Conservation (phyloP, 257 asterid genomes). For the Schizonepeta tenuifolia region DNA sequence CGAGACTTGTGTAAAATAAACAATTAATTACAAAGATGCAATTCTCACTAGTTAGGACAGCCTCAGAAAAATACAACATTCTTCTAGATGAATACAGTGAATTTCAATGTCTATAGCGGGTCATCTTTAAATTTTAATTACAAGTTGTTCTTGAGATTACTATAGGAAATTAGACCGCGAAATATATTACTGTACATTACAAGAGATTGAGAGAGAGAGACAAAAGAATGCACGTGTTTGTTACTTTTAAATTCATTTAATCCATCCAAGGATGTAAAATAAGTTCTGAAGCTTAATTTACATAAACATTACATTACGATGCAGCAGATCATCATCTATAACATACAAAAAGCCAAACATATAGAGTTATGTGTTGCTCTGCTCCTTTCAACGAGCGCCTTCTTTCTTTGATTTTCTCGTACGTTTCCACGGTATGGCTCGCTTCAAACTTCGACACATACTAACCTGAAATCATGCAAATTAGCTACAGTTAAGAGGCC, state of each 20-base stretch:
- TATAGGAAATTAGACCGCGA: neutral
- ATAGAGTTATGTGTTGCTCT: neutral
- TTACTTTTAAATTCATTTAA: neutral
- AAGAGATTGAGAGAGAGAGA: too few relatives aligned
- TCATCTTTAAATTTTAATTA: too few relatives aligned
- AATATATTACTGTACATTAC: too few relatives aligned
- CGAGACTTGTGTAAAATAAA: neutral
- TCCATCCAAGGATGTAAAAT: neutral
- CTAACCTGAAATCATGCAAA: slow-evolving; percentile 28
- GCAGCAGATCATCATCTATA: neutral
- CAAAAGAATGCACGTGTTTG: neutral
- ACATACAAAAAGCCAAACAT: neutral
- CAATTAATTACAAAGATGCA: too few relatives aligned
- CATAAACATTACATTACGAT: neutral
- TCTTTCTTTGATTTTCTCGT: slow-evolving; percentile 31
- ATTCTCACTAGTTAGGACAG: too few relatives aligned
- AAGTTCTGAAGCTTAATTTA: neutral
- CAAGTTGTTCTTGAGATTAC: too few relatives aligned
- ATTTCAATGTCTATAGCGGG: too few relatives aligned
- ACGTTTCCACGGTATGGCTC: slow-evolving; percentile 41
- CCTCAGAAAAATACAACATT: too few relatives aligned
- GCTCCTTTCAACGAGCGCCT: neutral
- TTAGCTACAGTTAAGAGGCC: neutral
- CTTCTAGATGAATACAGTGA: too few relatives aligned
- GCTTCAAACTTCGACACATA: slow-evolving; percentile 37